Evolutionary conservation across 2,329 filamentous ascomycete genomes (phyloP), one percentile per base, ranked within the genome.

Genomic region (Mycosphaerella arachidis): DNA sequence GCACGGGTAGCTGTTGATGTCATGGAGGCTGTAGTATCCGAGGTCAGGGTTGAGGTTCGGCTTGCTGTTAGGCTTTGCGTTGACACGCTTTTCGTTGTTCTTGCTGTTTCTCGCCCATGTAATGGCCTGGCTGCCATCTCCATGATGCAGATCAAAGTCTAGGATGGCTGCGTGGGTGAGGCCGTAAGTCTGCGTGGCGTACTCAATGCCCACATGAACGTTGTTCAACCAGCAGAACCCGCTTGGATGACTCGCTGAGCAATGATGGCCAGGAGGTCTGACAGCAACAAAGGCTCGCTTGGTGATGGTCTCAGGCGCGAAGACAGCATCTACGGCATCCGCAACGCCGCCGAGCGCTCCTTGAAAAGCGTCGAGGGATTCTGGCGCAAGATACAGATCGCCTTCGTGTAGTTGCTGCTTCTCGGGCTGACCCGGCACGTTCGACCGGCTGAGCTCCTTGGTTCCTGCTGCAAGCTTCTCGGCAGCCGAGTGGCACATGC

Each of bases 161-260:
- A 96, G 86, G 63, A 96, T 97, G 10, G 91, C 94, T 0, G 92
- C 93, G 73, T 99, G 94, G 0, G 93, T 97, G 30, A 97, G 78
- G 0, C 89, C 92, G 71, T 99, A 89, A 43, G 83, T 84, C 63
- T 93, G 85, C 20, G 91, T 87, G 10, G 88, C 93, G 73, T 99
- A 90, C 74, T 95, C 90, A 65, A 99, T 96, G 0, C 93, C 94
- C 24, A 99, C 91, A 71, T 97, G 93, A 0, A 99, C 92, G 72
- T 99, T 99, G 75, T 99, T 99, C 54, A 99, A 78, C 93, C 94
- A 99, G 77, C 94, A 99, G 72, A 99, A 99, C 0, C 94, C 94
- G 1, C 93, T 97, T 0, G 94, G 94, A 68, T 89, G 88, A 53
- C 89, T 85, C 4, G 91, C 86, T 2, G 93, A 96, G 76, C 94